Evolutionary conservation across 257 asterid species (phyloP).

Genomic region (Lithospermum erythrorhizon): DNA sequence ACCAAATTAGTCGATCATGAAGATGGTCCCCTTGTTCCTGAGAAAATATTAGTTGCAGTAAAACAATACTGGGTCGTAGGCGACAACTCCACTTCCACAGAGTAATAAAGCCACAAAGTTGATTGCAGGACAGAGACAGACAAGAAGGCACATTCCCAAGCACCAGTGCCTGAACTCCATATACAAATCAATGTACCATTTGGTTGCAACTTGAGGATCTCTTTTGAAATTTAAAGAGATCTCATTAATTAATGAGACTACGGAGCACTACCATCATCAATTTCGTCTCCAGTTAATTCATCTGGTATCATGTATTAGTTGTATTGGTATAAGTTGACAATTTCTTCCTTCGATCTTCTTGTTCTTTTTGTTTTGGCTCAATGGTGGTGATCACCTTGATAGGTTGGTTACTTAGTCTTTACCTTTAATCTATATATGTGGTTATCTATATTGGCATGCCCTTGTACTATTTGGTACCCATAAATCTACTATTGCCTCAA

Average conservation of each 20-base stretch:
- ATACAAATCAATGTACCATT: constrained; percentile 9
- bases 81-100: constrained; percentile 55
- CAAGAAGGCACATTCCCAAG: constrained; percentile 8
- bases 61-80: constrained; percentile 77
- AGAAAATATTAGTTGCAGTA: constrained; percentile 76
- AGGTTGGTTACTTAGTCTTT: no score
- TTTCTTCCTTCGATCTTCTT: neutral
- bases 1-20: constrained; percentile 84
- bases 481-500: no score
- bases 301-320: neutral
- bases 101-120: constrained; percentile 31
- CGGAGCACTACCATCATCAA: constrained; percentile 7
- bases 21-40: constrained; percentile 83
- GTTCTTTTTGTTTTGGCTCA: no score
- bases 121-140: constrained; percentile 13
- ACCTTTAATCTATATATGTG: no score
- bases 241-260: constrained; percentile 1
- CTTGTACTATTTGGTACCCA: no score
- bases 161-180: constrained; percentile 13
- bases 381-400: no score
- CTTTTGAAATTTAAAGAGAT: constrained; percentile 9
- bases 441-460: no score
- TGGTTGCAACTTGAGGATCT: constrained; percentile 14
- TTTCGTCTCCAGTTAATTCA: constrained; percentile 4
- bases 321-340: neutral